A percentile compares a stretch with the other conserved stretches of the same genome.
Evolutionary conservation across 148 eudicot genomes (phyloP).

Genomic region (Persicaria tinctoria): DNA sequence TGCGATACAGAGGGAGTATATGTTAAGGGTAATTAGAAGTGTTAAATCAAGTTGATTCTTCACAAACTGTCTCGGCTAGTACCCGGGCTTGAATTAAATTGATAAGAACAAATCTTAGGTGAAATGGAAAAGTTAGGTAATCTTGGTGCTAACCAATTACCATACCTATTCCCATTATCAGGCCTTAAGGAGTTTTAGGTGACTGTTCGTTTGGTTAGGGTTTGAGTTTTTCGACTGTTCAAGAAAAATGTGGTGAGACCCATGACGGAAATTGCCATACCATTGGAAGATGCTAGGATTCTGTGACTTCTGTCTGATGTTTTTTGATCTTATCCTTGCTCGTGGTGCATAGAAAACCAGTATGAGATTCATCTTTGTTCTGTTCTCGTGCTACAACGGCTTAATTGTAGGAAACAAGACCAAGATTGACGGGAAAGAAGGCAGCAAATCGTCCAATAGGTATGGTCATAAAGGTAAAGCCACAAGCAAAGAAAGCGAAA

Average conservation of each 20-base stretch:
- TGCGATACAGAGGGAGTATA: no score
- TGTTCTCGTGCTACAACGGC: not conserved
- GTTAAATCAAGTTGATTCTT: not conserved
- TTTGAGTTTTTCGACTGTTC: not conserved
- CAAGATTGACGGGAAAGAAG: slow-evolving; percentile 36
- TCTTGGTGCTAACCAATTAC: not conserved
- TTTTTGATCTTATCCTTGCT: not conserved
- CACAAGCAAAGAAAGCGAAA: slow-evolving; percentile 75
- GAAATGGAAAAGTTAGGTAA: not conserved
- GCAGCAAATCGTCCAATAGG: slow-evolving; percentile 35
- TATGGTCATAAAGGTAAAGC: slow-evolving; percentile 61
- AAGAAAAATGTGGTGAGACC: not conserved
- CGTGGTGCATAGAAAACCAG: not conserved
- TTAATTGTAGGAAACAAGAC: slow-evolving; percentile 38
- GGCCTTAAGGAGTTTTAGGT: not conserved
- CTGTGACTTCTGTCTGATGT: not conserved
- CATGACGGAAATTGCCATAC: not conserved
- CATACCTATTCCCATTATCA: not conserved
- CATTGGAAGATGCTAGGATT: not conserved
- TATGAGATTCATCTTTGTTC: not conserved
- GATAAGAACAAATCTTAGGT: not conserved
- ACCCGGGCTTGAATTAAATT: not conserved
- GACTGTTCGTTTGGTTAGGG: not conserved
- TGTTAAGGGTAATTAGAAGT: not conserved
- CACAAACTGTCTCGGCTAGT: not conserved